These are phyloP conservation scores for Citrus cavaleriei DNA, from an alignment of 345 rosid species.

Conservation along the genomic window DNA sequence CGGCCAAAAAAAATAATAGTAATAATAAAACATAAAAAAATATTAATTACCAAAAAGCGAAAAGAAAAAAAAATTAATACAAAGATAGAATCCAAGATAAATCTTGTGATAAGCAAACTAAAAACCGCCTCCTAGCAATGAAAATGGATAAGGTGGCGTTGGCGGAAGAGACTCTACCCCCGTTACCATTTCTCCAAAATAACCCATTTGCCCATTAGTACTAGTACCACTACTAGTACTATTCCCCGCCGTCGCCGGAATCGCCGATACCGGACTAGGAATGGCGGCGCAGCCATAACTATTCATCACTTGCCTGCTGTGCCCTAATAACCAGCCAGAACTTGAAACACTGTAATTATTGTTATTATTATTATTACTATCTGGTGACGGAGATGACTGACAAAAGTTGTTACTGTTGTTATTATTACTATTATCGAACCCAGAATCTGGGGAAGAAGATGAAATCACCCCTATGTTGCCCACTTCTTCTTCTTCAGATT, in stretches of 20 bases:
- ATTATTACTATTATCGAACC: slow-evolving; percentile 17
- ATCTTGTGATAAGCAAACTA: slow-evolving; percentile 30
- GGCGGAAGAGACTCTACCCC: slow-evolving; percentile 38
- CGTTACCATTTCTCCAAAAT: slow-evolving; percentile 38
- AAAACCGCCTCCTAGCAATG: slow-evolving; percentile 70
- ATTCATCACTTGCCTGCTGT: not conserved
- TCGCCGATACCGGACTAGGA: not conserved
- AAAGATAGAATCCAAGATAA: slow-evolving; percentile 26
- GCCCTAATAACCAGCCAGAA: slow-evolving; percentile 25
- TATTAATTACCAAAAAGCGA: not conserved
- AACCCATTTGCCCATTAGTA: slow-evolving; percentile 27
- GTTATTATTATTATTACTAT: slow-evolving; percentile 2
- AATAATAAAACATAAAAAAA: not conserved
- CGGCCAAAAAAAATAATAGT: not conserved
- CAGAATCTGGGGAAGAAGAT: slow-evolving; percentile 35
- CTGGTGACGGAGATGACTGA: slow-evolving; percentile 34
- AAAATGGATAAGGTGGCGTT: slow-evolving; percentile 79
- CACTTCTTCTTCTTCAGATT: slow-evolving; percentile 53
- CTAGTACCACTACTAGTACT: not conserved
- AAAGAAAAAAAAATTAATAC: slow-evolving; percentile 2
- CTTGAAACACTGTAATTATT: not conserved
- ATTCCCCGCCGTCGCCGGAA: slow-evolving; percentile 1
- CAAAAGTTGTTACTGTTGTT: not conserved
- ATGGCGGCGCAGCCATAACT: slow-evolving; percentile 6
- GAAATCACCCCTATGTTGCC: slow-evolving; percentile 35